These are phyloP conservation scores for Eurotiales sp. DNA, from an alignment of 2,329 filamentous ascomycete species.

Conservation along the genomic window DNA sequence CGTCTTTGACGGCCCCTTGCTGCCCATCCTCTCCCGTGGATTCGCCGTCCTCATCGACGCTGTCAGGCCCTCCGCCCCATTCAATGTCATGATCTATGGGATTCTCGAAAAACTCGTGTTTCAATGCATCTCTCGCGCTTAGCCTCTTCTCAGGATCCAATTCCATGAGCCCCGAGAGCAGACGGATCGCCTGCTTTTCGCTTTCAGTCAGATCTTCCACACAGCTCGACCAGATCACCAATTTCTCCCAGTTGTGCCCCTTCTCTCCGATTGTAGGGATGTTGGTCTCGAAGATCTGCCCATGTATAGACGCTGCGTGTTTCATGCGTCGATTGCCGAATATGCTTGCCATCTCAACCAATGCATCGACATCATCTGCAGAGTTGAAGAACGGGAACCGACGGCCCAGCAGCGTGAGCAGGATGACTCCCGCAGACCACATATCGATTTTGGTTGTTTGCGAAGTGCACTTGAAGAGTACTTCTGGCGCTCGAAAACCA, in stretches of 20 bases:
- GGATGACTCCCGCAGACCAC: constrained; percentile 95
- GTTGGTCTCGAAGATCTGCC: constrained; percentile 85
- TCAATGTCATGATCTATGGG: constrained; percentile 39
- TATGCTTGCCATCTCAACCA: constrained; percentile 95
- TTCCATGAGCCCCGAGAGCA: constrained; percentile 42
- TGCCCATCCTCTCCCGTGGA: constrained; percentile 26
- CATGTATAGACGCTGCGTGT: constrained; percentile 75
- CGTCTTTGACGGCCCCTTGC: constrained; percentile 30
- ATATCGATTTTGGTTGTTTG: constrained; percentile 94
- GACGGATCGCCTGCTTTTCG: constrained; percentile 43
- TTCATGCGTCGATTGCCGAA: constrained; percentile 86
- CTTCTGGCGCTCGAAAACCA: constrained; percentile 93
- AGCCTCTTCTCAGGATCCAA: constrained; percentile 41
- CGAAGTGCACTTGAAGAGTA: constrained; percentile 93
- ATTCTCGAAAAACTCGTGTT: constrained; percentile 43
- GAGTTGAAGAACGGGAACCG: constrained; percentile 99
- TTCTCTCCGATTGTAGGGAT: constrained; percentile 84
- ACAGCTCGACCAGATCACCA: constrained; percentile 91
- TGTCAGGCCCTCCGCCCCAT: constrained; percentile 36
- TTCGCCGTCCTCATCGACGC: constrained; percentile 27
- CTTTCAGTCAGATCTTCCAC: constrained; percentile 56
- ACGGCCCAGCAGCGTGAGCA: constrained; percentile 87
- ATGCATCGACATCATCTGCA: constrained; percentile 93
- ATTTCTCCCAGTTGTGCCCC: constrained; percentile 86
- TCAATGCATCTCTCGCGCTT: constrained; percentile 41